Conservation (phyloP, 352 stramenopile species). For the Globisporangium orthogonon region DNA sequence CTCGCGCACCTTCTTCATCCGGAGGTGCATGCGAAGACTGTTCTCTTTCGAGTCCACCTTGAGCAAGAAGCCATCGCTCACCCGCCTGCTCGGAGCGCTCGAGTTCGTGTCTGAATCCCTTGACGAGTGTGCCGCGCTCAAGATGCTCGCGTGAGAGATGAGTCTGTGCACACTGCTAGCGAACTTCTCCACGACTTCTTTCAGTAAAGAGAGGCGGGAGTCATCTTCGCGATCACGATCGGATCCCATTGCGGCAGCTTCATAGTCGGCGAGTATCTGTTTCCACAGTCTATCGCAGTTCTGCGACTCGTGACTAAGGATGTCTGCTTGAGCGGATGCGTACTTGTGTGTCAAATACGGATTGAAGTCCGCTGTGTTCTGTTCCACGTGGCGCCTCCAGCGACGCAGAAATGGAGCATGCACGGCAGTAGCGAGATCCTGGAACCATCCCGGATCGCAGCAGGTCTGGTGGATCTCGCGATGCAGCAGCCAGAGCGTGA, state of each 20-base stretch:
- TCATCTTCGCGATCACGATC: slow-evolving; percentile 34
- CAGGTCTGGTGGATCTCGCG: slow-evolving; percentile 40
- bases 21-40: slow-evolving; percentile 64
- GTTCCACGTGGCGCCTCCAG: slow-evolving; percentile 35
- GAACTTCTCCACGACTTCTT: slow-evolving; percentile 71
- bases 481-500: slow-evolving; percentile 54
- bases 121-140: not conserved
- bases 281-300: slow-evolving; percentile 52
- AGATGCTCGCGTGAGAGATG: slow-evolving; percentile 15
- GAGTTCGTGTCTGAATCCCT: not conserved
- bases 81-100: not conserved
- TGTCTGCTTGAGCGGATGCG: slow-evolving; percentile 34
- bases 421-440: slow-evolving; percentile 13
- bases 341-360: slow-evolving; percentile 59
- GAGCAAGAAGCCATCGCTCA: slow-evolving; percentile 27
- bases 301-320: slow-evolving; percentile 41
- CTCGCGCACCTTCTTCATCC: slow-evolving; percentile 55
- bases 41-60: slow-evolving; percentile 75
- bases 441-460: slow-evolving; percentile 25
- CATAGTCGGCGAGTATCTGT: slow-evolving; percentile 37
- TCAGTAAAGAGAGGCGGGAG: slow-evolving; percentile 43
- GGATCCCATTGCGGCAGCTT: slow-evolving; percentile 13
- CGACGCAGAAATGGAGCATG: slow-evolving; percentile 39
- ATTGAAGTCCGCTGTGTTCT: slow-evolving; percentile 57
- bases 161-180: slow-evolving; percentile 75